Evolutionary conservation across 352 stramenopile genomes (phyloP).

Genomic region (Pythium sukuiense): DNA sequence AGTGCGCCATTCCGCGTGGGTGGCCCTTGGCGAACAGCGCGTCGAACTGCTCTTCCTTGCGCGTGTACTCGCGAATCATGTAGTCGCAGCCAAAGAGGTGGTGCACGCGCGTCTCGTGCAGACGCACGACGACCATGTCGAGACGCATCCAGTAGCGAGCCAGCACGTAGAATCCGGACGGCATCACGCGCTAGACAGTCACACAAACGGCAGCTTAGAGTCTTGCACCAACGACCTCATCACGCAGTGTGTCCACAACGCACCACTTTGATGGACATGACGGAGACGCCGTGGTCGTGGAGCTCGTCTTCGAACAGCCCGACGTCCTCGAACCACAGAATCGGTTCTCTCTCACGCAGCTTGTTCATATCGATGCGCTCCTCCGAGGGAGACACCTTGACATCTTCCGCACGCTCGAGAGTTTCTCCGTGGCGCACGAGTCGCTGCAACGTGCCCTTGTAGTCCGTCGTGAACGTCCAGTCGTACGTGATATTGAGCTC

Average conservation of each 20-base stretch:
- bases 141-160: slow-evolving; percentile 84
- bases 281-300: slow-evolving; percentile 77
- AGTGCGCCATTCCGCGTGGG: slow-evolving; percentile 75
- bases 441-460: slow-evolving; percentile 73
- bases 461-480: slow-evolving; percentile 85
- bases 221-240: too few species aligned
- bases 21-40: slow-evolving; percentile 62
- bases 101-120: slow-evolving; percentile 84
- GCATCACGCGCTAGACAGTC: slow-evolving; percentile 72
- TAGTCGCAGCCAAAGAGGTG: slow-evolving; percentile 75
- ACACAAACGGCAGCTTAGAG: neutral
- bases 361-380: slow-evolving; percentile 78
- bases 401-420: slow-evolving; percentile 33
- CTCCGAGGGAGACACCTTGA: slow-evolving; percentile 38
- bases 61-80: slow-evolving; percentile 78
- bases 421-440: slow-evolving; percentile 30
- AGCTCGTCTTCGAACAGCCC: slow-evolving; percentile 82
- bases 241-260: slow-evolving; percentile 8
- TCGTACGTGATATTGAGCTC: slow-evolving; percentile 83
- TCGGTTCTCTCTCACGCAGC: slow-evolving; percentile 77
- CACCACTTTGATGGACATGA: slow-evolving; percentile 86
- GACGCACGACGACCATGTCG: slow-evolving; percentile 73
- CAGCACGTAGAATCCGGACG: slow-evolving; percentile 78
- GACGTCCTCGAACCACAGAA: slow-evolving; percentile 85
- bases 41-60: slow-evolving; percentile 78